Base-by-base conservation (phyloP, 2,329 filamentous ascomycete genomes). In the Scedosporium apiospermum region DNA sequence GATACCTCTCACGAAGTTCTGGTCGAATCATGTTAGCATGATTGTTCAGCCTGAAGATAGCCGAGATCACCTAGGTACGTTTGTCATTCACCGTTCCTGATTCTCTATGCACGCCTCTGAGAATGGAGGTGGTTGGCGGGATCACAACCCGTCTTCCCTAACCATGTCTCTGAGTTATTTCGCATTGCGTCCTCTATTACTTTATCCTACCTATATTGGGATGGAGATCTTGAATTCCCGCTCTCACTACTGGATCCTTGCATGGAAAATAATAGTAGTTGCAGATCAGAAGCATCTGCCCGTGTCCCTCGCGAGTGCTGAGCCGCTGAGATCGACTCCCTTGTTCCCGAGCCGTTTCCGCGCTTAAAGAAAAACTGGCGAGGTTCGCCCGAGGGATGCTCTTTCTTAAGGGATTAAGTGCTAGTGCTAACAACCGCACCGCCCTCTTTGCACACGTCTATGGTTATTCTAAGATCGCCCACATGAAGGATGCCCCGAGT, bases 51-150 rank as follows among this genome's bases (percentile, higher is more conserved):
- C 55, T 63, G 55, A 58, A 63, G 55, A 26, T 63, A 60, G 55
- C 55, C 61, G 61, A 63, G 61, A 63, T 41, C 61, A 63, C 26
- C 44, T 63, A 38, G 61, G 61, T 63, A 63, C 14, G 61, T 63
- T 41, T 51, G 10, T 16, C 18, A n/a, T 27, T 26, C 41, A 26
- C 6, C 42, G 16, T 30, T 41, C 23, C 12, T 21, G 21, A 42
- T 30, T 53, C 14, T 18, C 41, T n/a, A 61, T 27, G 57, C 27
- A 38, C 16, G 26, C 14, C 6, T 58, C 57, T 16, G 16, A 41
- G 51, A 23, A 14, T 16, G 23, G 18, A 21, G 23, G 21, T 14
- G 12, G 23, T 23, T 23, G 51, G 51, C 51, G 51, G 51, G 18
- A 55, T 55, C 51, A 27, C 51, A 23, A 27, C 51, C 51, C 51